A percentile compares a stretch with the other conserved stretches of the same genome.
phyloP scores from a whole-genome alignment of 768 basidiomycete species.

The Nidularia pulvinata region DNA sequence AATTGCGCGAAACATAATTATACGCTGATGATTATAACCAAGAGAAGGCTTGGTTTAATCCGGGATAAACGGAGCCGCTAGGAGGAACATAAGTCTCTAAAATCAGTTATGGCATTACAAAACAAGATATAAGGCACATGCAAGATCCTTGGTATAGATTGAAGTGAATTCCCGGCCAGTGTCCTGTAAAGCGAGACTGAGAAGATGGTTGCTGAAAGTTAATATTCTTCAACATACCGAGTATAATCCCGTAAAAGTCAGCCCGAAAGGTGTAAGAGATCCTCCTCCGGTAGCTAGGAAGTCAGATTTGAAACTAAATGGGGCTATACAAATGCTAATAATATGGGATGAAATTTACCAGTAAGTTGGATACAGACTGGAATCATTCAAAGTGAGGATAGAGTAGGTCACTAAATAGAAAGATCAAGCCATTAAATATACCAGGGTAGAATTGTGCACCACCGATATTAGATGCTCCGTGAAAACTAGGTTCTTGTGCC shows the following conservation, averaged over 20 bases:
- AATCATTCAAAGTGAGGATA: no score
- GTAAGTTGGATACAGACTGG: conserved; percentile 33
- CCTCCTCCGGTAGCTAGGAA: conserved; percentile 30
- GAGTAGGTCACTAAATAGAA: no score
- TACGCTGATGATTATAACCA: no score
- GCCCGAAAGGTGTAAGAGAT: conserved; percentile 27
- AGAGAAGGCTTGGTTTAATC: conserved; percentile 14
- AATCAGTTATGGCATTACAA: no score
- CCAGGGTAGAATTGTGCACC: conserved; percentile 37
- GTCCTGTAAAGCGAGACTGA: conserved; percentile 10
- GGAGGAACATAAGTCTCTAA: conserved; percentile 25
- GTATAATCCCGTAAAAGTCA: conserved; percentile 34
- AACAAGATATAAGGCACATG: no score
- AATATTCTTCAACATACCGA: conserved; percentile 11
- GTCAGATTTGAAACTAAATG: neutral
- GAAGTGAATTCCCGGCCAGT: conserved; percentile 32
- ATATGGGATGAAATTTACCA: conserved; percentile 7
- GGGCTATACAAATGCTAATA: no score
- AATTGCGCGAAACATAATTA: no score
- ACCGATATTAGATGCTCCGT: conserved; percentile 23
- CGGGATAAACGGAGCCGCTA: conserved; percentile 28
- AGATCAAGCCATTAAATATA: neutral
- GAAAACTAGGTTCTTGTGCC: conserved; percentile 36
- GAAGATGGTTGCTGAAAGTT: no score
- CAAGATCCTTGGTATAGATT: conserved; percentile 28